Conservation (phyloP, 495 filamentous ascomycete genomes). For the Hypoxylon fuscum region DNA sequence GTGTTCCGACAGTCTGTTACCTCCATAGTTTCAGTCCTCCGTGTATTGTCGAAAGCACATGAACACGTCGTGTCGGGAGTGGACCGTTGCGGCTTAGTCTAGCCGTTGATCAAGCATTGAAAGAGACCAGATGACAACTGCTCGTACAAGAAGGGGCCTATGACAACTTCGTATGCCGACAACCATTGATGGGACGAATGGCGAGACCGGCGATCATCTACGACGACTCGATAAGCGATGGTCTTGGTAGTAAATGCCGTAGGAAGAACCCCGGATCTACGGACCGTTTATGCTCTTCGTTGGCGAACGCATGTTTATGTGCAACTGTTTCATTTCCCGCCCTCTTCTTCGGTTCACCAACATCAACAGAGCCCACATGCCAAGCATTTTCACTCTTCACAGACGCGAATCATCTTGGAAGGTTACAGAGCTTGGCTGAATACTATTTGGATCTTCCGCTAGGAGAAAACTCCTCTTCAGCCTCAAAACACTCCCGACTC, state of each 20-base stretch:
- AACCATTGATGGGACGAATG: conserved; percentile 26
- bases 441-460: not conserved
- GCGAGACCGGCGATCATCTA: conserved; percentile 5
- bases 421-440: not conserved
- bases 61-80: conserved; percentile 33
- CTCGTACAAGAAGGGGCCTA: conserved; percentile 8
- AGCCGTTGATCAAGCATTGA: conserved; percentile 25
- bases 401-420: not conserved
- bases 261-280: conserved; percentile 17
- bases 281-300: conserved; percentile 18
- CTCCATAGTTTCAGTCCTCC: conserved; percentile 38
- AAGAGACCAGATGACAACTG: conserved; percentile 30
- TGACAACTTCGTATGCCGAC: conserved; percentile 1
- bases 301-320: conserved; percentile 1
- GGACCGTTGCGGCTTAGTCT: conserved; percentile 27
- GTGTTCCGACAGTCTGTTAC: conserved; percentile 43
- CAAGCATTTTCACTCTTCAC: not conserved
- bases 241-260: not conserved
- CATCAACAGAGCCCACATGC: not conserved
- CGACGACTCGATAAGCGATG: conserved; percentile 1
- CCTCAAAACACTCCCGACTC: not conserved
- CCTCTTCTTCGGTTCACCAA: not conserved
- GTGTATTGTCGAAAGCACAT: conserved; percentile 20
- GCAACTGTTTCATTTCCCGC: not conserved
- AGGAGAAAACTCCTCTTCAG: not conserved